These are phyloP conservation scores for Xylaria sp. DNA, from an alignment of 495 filamentous ascomycete species.

Conservation along the genomic window DNA sequence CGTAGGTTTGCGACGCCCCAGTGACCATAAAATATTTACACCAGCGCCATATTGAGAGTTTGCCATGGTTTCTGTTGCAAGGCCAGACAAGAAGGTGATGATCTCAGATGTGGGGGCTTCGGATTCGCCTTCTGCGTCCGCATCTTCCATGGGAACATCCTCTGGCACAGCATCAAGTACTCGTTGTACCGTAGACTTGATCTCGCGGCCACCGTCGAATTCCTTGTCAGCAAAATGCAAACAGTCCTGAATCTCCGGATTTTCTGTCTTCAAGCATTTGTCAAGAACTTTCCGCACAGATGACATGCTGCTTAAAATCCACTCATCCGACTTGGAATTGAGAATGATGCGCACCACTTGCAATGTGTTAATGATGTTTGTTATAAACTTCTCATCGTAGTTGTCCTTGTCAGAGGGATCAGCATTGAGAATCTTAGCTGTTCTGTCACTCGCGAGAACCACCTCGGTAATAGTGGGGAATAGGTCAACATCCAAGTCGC, in stretches of 20 bases:
- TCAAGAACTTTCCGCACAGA: conserved; percentile 87
- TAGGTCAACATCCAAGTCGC: conserved; percentile 87
- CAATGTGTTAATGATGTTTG: conserved; percentile 87
- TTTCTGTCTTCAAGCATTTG: conserved; percentile 85
- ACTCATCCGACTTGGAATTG: conserved; percentile 84
- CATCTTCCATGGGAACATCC: conserved; percentile 85
- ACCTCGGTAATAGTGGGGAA: conserved; percentile 89
- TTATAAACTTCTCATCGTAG: conserved; percentile 79
- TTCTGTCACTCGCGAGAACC: conserved; percentile 74
- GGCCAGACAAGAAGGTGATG: conserved; percentile 76
- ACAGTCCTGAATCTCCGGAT: conserved; percentile 89
- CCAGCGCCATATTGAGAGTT: conserved; percentile 81
- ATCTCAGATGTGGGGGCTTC: conserved; percentile 77
- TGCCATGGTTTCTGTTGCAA: conserved; percentile 83
- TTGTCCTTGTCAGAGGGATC: conserved; percentile 87
- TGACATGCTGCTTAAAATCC: conserved; percentile 78
- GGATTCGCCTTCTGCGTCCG: conserved; percentile 81
- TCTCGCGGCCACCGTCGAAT: conserved; percentile 64
- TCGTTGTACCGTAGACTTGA: conserved; percentile 75
- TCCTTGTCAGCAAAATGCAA: conserved; percentile 74
- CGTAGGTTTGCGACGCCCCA: conserved; percentile 81
- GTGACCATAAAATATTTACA: conserved; percentile 88
- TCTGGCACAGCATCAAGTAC: conserved; percentile 92
- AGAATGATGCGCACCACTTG: conserved; percentile 89
- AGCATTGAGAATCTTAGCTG: conserved; percentile 72